Conservation (phyloP, 768 basidiomycete species). For the Lentinula lateritia region DNA sequence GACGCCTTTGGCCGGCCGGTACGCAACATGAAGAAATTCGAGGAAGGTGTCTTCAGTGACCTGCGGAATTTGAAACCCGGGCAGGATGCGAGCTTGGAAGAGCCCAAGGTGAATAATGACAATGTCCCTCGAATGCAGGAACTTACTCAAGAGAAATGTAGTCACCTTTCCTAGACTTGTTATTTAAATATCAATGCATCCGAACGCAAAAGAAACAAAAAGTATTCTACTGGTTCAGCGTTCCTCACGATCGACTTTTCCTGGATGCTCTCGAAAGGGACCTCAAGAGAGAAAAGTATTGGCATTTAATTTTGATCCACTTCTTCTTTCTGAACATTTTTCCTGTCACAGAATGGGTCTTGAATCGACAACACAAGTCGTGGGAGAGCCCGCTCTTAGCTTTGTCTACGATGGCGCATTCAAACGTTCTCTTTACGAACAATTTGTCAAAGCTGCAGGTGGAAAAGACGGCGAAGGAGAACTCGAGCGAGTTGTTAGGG, state of each 20-base stretch:
- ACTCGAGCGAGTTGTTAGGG: conserved; percentile 23
- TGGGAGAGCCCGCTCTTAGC: conserved; percentile 61
- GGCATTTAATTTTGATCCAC: neutral
- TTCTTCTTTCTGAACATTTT: neutral
- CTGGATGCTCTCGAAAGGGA: conserved; percentile 95
- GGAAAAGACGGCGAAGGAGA: conserved; percentile 28
- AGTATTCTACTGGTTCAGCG: conserved; percentile 99
- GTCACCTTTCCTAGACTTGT: conserved; percentile 88
- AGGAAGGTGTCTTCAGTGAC: conserved; percentile 94
- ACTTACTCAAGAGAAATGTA: conserved; percentile 22
- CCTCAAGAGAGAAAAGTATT: conserved; percentile 80
- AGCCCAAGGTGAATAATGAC: conserved; percentile 73
- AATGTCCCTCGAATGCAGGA: neutral
- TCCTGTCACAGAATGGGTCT: conserved; percentile 46
- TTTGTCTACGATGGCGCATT: conserved; percentile 60
- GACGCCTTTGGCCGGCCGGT: conserved; percentile 86
- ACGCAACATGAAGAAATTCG: conserved; percentile 92
- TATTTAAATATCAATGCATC: conserved; percentile 96
- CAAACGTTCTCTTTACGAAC: conserved; percentile 59
- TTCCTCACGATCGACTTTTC: conserved; percentile 95
- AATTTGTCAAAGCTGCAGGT: conserved; percentile 44
- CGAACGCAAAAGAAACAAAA: conserved; percentile 99
- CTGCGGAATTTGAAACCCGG: conserved; percentile 92
- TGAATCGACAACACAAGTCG: conserved; percentile 72
- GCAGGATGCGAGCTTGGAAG: conserved; percentile 86